Percentiles rank a stretch among this genome's conserved stretches.
Evolutionary conservation across 192 early-diverging fungal genomes (phyloP).

Genomic region (Phycomyces nitens): DNA sequence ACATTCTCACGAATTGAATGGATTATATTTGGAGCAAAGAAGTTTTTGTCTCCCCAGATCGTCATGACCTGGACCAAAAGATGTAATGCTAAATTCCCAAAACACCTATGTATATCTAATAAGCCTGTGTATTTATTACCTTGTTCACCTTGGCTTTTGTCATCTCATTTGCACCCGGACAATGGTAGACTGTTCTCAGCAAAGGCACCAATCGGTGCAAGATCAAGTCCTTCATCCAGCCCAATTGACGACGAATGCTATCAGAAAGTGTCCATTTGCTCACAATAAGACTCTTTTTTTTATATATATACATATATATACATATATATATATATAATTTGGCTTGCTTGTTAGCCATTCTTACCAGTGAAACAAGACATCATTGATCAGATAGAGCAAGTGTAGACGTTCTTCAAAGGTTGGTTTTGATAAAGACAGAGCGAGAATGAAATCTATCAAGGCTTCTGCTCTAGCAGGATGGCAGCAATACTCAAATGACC

Average conservation of each 20-base stretch:
- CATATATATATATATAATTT: too few species aligned
- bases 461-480: slow-evolving; percentile 35
- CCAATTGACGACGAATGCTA: slow-evolving; percentile 40
- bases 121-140: slow-evolving; percentile 25
- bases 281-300: background rate
- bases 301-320: too few species aligned
- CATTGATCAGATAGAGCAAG: slow-evolving; percentile 50
- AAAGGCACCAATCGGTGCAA: slow-evolving; percentile 41
- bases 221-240: slow-evolving; percentile 47
- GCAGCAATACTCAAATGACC: slow-evolving; percentile 46
- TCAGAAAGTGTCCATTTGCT: background rate
- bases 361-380: slow-evolving; percentile 51
- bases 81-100: too few species aligned
- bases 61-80: slow-evolving; percentile 30
- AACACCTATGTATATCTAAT: too few species aligned
- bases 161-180: slow-evolving; percentile 34
- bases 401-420: slow-evolving; percentile 47
- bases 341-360: too few species aligned
- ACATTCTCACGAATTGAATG: slow-evolving; percentile 34
- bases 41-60: slow-evolving; percentile 38
- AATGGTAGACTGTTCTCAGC: slow-evolving; percentile 44
- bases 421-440: slow-evolving; percentile 34
- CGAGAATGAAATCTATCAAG: slow-evolving; percentile 36
- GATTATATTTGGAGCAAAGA: slow-evolving; percentile 26
- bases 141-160: slow-evolving; percentile 46